Percentiles rank a stretch among this genome's conserved stretches.
Conservation (phyloP, 306 rosid species). For the Cucumis sativus region DNA sequence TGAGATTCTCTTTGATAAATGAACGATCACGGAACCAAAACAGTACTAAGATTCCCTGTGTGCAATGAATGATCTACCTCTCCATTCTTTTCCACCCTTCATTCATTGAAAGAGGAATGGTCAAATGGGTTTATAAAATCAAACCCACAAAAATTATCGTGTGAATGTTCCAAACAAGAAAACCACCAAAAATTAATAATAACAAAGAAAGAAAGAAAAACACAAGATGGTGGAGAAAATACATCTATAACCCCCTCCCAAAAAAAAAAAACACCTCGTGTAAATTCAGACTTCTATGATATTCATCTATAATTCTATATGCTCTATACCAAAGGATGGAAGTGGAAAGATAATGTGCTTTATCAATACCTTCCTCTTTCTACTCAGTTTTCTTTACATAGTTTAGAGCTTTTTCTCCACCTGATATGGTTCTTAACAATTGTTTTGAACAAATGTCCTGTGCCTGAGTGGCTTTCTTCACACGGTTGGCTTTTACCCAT, state of each 20-base stretch:
- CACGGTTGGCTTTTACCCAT: constrained; percentile 85
- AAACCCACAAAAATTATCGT: background rate
- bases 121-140: background rate
- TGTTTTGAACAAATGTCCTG: constrained; percentile 67
- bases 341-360: background rate
- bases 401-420: constrained; percentile 21
- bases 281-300: background rate
- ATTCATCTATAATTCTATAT: background rate
- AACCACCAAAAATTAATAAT: background rate
- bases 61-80: background rate
- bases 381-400: constrained; percentile 21
- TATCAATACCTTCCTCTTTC: constrained; percentile 1
- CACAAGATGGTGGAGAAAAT: background rate
- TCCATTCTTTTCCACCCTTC: background rate
- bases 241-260: background rate
- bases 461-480: constrained; percentile 46
- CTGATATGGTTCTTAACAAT: constrained; percentile 65
- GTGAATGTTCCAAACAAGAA: background rate
- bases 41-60: background rate
- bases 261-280: background rate
- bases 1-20: background rate
- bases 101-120: background rate
- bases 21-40: background rate
- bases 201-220: background rate
- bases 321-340: background rate